A percentile compares a stretch with the other conserved stretches of the same genome.
Conservation (phyloP, 2,329 filamentous ascomycete genomes). For the Phaeosphaeriaceae sp. region DNA sequence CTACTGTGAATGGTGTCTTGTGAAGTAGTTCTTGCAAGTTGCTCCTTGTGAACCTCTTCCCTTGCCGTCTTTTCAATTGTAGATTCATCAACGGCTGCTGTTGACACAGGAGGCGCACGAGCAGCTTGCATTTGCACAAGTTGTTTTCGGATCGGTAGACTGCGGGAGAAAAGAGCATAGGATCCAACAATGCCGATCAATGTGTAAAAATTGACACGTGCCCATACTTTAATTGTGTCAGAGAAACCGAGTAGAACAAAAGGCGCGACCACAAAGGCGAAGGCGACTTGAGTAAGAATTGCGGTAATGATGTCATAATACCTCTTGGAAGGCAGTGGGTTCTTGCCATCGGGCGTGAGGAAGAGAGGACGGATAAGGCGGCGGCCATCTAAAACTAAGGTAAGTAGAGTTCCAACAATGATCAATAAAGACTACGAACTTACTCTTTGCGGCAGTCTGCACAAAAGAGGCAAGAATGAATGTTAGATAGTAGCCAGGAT, state of each 20-base stretch:
- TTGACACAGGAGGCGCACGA: conserved; percentile 26
- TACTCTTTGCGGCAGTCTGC: conserved; percentile 94
- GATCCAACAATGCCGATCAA: conserved; percentile 69
- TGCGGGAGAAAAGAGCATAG: conserved; percentile 79
- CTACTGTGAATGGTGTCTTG: conserved; percentile 58
- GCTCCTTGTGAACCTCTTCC: conserved; percentile 44
- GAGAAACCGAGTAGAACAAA: conserved; percentile 82
- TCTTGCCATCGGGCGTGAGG: conserved; percentile 73
- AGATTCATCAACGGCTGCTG: conserved; percentile 29
- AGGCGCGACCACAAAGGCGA: conserved; percentile 82
- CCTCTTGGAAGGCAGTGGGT: conserved; percentile 66
- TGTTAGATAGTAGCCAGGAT: conserved; percentile 91
- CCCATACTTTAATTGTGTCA: conserved; percentile 77
- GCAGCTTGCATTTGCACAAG: conserved; percentile 45
- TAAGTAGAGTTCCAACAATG: not conserved
- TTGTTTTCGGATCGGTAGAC: conserved; percentile 65
- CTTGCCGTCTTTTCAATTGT: conserved; percentile 38
- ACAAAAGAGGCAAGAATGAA: conserved; percentile 91
- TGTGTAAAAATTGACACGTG: conserved; percentile 86
- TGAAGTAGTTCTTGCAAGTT: conserved; percentile 59
- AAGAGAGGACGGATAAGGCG: conserved; percentile 93
- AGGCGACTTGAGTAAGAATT: conserved; percentile 78
- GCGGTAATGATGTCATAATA: conserved; percentile 85
- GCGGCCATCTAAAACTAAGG: conserved; percentile 71
- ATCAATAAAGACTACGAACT: conserved; percentile 45